These are phyloP conservation scores for Xylaria sp. DNA, from an alignment of 495 filamentous ascomycete genomes.

Conservation along the genomic window DNA sequence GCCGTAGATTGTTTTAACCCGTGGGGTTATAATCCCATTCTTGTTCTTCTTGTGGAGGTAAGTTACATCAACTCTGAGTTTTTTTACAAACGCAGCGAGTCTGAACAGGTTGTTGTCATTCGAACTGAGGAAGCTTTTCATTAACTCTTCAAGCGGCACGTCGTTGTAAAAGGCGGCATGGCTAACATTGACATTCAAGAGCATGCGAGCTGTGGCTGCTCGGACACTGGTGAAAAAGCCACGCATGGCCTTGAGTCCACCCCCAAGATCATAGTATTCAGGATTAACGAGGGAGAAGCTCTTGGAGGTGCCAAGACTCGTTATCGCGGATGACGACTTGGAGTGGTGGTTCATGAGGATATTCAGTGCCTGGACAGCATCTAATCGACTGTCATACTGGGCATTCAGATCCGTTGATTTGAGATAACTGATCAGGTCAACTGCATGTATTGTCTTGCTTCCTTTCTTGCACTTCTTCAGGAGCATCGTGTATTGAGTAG, in stretches of 20 bases:
- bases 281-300: conserved; percentile 32
- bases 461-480: conserved; percentile 49
- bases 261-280: conserved; percentile 38
- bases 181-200: conserved; percentile 57
- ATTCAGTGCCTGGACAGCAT: conserved; percentile 48
- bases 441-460: conserved; percentile 39
- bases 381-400: conserved; percentile 41
- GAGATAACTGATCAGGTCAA: conserved; percentile 55
- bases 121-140: background rate
- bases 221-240: conserved; percentile 66
- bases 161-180: conserved; percentile 35
- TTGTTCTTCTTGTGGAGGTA: conserved; percentile 50
- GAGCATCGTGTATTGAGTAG: conserved; percentile 47
- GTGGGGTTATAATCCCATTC: conserved; percentile 41
- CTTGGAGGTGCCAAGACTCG: conserved; percentile 32
- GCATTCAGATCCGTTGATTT: conserved; percentile 47
- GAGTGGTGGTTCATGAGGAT: conserved; percentile 41
- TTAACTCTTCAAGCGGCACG: background rate
- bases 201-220: conserved; percentile 57
- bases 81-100: conserved; percentile 50
- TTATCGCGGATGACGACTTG: conserved; percentile 23
- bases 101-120: conserved; percentile 31
- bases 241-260: conserved; percentile 57
- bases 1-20: conserved; percentile 49
- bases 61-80: conserved; percentile 44